A percentile compares a stretch with the other conserved stretches of the same genome.
Conservation (phyloP, 2,329 filamentous ascomycete genomes). For the Alternaria triticina region DNA sequence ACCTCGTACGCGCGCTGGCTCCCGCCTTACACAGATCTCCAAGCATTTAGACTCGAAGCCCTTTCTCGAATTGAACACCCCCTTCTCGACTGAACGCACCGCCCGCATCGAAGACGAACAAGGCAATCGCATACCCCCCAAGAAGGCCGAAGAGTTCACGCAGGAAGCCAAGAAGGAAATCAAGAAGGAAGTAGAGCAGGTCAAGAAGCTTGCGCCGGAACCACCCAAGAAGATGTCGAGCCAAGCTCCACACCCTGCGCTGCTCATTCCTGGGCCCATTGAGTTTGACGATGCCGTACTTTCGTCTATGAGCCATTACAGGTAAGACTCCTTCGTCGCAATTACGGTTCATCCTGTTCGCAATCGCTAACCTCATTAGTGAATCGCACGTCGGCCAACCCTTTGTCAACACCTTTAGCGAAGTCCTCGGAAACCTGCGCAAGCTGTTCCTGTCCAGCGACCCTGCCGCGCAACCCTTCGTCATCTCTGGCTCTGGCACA, state of each 20-base stretch:
- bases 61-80: slow-evolving; percentile 66
- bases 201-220: slow-evolving; percentile 23
- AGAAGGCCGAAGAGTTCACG: slow-evolving; percentile 12
- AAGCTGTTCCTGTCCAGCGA: slow-evolving; percentile 93
- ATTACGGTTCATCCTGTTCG: neutral
- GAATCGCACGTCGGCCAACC: slow-evolving; percentile 91
- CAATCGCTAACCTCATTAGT: slow-evolving; percentile 54
- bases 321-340: slow-evolving; percentile 56
- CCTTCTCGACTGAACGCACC: slow-evolving; percentile 66
- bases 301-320: slow-evolving; percentile 93
- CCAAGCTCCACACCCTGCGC: slow-evolving; percentile 69
- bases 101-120: slow-evolving; percentile 61
- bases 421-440: slow-evolving; percentile 84
- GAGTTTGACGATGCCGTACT: slow-evolving; percentile 98
- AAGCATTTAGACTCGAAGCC: slow-evolving; percentile 65
- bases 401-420: slow-evolving; percentile 90
- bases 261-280: slow-evolving; percentile 96
- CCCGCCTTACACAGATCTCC: slow-evolving; percentile 65
- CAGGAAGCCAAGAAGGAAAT: slow-evolving; percentile 4
- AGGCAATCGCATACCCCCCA: slow-evolving; percentile 42
- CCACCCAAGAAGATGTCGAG: slow-evolving; percentile 56
- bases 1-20: slow-evolving; percentile 46
- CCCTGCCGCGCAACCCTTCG: slow-evolving; percentile 83
- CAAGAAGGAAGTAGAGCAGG: slow-evolving; percentile 8
- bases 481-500: slow-evolving; percentile 93